A percentile compares a stretch with the other conserved stretches of the same genome.
phyloP scores from a whole-genome alignment of 306 rosid genomes.

The Amphicarpaea edgeworthii region DNA sequence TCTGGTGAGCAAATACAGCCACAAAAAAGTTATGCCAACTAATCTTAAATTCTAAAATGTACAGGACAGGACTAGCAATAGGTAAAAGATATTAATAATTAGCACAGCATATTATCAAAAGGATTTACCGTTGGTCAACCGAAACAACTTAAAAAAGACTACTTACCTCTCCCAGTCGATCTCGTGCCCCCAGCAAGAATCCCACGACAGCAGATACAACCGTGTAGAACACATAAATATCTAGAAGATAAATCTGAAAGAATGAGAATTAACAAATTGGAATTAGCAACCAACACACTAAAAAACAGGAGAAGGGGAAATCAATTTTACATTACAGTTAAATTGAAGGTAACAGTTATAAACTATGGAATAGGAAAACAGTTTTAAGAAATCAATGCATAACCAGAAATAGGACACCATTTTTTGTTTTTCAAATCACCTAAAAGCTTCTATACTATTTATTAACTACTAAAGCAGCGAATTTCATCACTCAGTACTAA shows the following conservation, averaged over 20 bases:
- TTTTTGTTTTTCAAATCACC: slow-evolving; percentile 5
- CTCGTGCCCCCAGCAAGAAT: slow-evolving; percentile 93
- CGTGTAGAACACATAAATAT: slow-evolving; percentile 78
- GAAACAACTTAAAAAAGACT: neutral
- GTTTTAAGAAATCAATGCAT: neutral
- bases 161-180: slow-evolving; percentile 90
- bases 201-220: slow-evolving; percentile 82
- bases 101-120: slow-evolving; percentile 25
- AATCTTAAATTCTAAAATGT: slow-evolving; percentile 22
- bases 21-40: neutral
- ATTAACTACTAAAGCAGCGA: neutral
- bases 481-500: neutral
- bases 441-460: slow-evolving; percentile 11
- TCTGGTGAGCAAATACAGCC: slow-evolving; percentile 58
- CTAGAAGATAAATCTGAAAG: slow-evolving; percentile 86
- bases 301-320: neutral
- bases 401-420: slow-evolving; percentile 2
- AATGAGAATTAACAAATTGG: slow-evolving; percentile 26
- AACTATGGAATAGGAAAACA: neutral
- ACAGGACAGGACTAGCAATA: neutral
- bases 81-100: slow-evolving; percentile 23
- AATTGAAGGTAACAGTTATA: neutral
- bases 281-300: neutral
- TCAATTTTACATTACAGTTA: neutral
- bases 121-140: slow-evolving; percentile 10